Percentiles rank a stretch among this genome's conserved stretches.
phyloP scores from a whole-genome alignment of 2,329 filamentous ascomycete species.

The Huntiella omanensis region DNA sequence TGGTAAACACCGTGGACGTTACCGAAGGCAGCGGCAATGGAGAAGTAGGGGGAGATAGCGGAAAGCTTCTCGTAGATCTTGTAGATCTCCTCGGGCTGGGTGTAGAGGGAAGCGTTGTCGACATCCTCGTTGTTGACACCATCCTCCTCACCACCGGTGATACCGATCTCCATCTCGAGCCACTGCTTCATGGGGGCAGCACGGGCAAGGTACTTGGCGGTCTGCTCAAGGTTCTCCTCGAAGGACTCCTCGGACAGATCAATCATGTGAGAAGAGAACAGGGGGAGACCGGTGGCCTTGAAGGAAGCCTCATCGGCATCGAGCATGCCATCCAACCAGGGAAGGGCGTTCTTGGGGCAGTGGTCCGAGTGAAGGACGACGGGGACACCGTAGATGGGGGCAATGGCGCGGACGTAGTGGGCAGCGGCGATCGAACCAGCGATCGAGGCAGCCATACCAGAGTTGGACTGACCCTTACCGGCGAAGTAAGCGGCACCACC shows the following conservation, averaged over 20 bases:
- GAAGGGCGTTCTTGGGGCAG: constrained; percentile 98
- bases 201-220: constrained; percentile 81
- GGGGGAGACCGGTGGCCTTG: constrained; percentile 78
- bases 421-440: constrained; percentile 74
- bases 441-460: constrained; percentile 71
- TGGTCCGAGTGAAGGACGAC: constrained; percentile 95
- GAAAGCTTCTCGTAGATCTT: constrained; percentile 74
- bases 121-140: constrained; percentile 97
- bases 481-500: constrained; percentile 87
- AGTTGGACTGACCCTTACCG: constrained; percentile 71
- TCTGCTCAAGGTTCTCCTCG: constrained; percentile 80
- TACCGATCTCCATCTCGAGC: constrained; percentile 83
- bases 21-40: constrained; percentile 92
- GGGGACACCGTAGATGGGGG: constrained; percentile 73
- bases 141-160: constrained; percentile 88
- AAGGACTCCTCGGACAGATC: constrained; percentile 86
- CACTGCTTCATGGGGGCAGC: constrained; percentile 95
- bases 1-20: constrained; percentile 98
- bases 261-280: constrained; percentile 96
- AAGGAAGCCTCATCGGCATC: constrained; percentile 89
- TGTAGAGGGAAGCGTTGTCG: constrained; percentile 93
- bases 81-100: constrained; percentile 90
- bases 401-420: constrained; percentile 80
- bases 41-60: constrained; percentile 87
- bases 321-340: constrained; percentile 92